phyloP scores from a whole-genome alignment of 2,329 filamentous ascomycete genomes.

The Clonostachys sp. region DNA sequence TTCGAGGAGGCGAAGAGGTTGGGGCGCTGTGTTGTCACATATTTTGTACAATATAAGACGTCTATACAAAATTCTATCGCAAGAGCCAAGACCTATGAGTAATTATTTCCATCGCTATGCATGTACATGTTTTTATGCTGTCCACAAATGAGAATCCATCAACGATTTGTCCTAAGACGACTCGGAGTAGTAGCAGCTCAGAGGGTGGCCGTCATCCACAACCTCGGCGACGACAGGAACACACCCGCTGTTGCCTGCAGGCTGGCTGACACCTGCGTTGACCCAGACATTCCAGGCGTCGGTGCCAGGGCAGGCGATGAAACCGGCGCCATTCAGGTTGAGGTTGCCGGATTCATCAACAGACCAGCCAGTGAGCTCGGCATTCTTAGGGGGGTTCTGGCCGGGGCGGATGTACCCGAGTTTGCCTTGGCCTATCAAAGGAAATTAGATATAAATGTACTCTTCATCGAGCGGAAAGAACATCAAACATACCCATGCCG shows the following conservation, averaged over 20 bases:
- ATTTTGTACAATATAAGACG: no score
- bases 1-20: no score
- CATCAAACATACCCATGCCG: constrained; percentile 46
- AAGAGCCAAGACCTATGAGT: no score
- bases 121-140: no score
- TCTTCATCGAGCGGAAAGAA: no score
- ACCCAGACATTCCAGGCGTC: background rate
- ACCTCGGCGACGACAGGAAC: background rate
- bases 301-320: background rate
- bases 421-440: constrained; percentile 39
- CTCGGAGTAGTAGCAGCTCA: background rate
- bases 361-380: constrained; percentile 41
- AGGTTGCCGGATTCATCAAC: constrained; percentile 27
- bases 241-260: background rate
- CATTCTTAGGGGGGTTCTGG: constrained; percentile 28
- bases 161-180: background rate
- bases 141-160: background rate
- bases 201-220: background rate
- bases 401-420: constrained; percentile 46
- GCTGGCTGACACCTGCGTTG: background rate
- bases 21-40: no score
- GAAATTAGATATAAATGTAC: constrained; percentile 1
- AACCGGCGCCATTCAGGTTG: background rate
- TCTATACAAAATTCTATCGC: no score
- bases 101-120: no score